phyloP scores from a whole-genome alignment of 176 grass and related monocot genomes.

The Oryza glumipatula region DNA sequence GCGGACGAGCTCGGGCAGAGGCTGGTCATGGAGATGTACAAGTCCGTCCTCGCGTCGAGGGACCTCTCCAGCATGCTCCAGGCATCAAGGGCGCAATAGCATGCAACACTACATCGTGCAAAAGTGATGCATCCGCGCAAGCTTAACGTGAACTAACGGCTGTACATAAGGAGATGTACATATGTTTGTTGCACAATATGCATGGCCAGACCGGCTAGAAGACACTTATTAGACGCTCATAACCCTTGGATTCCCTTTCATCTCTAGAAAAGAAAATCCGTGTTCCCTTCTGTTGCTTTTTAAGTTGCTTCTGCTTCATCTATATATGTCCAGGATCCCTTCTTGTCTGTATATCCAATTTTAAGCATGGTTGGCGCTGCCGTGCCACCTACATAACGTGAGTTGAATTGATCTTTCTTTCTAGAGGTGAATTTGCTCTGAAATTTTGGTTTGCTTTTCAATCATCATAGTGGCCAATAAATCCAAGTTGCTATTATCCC shows the following conservation, averaged over 20 bases:
- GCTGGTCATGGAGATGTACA: conserved; percentile 82
- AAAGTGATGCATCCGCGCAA: not conserved
- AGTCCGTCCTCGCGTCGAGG: conserved; percentile 57
- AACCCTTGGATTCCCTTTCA: not conserved
- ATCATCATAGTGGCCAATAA: not conserved
- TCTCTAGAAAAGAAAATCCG: no score
- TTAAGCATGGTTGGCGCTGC: not conserved
- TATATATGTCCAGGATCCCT: not conserved
- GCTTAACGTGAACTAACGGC: not conserved
- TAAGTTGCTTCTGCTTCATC: not conserved
- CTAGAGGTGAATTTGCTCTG: not conserved
- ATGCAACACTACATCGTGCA: not conserved
- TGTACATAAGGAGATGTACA: not conserved
- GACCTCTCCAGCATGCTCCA: conserved; percentile 49
- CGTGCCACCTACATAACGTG: not conserved
- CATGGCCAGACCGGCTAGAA: not conserved
- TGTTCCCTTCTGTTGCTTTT: not conserved
- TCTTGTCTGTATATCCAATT: not conserved
- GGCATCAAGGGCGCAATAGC: conserved; percentile 38
- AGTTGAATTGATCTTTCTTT: not conserved
- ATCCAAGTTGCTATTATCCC: no score
- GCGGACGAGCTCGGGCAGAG: conserved; percentile 56
- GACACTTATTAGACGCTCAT: not conserved
- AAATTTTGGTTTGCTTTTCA: not conserved
- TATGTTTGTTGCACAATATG: not conserved